Conservation (phyloP, 2,329 filamentous ascomycete genomes). For the Cercospora sp. region DNA sequence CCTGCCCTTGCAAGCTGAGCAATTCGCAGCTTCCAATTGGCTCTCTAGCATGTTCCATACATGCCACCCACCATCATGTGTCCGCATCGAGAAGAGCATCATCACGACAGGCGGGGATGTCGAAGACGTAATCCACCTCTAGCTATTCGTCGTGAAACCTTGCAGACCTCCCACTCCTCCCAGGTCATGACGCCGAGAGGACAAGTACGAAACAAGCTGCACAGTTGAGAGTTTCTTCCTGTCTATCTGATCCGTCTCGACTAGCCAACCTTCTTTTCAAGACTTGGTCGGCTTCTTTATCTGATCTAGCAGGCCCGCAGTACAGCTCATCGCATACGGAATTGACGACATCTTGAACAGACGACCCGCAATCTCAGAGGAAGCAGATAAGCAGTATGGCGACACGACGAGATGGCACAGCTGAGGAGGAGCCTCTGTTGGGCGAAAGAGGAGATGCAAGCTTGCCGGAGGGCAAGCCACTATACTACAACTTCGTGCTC, state of each 20-base stretch:
- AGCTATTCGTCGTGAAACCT: conserved; percentile 1
- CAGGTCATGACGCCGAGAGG: neutral
- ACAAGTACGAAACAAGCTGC: neutral
- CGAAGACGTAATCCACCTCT: conserved; percentile 17
- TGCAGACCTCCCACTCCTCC: conserved; percentile 1
- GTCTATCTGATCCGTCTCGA: conserved; percentile 10
- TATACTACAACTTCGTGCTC: conserved; percentile 70
- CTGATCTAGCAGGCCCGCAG: conserved; percentile 5
- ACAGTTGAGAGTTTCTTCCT: neutral
- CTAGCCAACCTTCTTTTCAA: conserved; percentile 1
- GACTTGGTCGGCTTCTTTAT: neutral
- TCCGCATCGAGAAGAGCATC: conserved; percentile 2
- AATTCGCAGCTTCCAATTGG: conserved; percentile 11
- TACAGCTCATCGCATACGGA: neutral
- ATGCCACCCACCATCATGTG: conserved; percentile 8
- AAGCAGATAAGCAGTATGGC: conserved; percentile 7
- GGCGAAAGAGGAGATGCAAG: conserved; percentile 71
- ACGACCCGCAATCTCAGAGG: neutral
- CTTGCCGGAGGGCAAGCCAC: conserved; percentile 63
- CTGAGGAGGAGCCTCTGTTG: conserved; percentile 69
- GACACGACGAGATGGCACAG: conserved; percentile 33
- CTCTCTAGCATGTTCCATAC: neutral
- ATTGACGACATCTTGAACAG: neutral
- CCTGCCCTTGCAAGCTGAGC: conserved; percentile 10
- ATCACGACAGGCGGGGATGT: conserved; percentile 14